A percentile compares a stretch with the other conserved stretches of the same genome.
Conservation (phyloP, 331 rosid species). For the Prunus yedoensis region DNA sequence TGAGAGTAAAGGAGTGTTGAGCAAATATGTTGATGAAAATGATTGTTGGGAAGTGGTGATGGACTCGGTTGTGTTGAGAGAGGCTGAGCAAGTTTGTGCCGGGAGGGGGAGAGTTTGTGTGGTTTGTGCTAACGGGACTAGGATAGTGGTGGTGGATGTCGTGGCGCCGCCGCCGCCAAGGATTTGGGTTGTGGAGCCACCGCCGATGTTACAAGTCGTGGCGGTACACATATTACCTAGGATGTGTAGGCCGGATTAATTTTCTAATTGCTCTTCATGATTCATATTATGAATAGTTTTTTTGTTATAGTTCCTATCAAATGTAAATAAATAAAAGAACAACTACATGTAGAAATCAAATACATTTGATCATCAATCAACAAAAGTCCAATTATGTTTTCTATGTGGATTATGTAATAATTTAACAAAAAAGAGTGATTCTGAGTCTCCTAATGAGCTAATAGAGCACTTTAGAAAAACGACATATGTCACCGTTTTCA, state of each 20-base stretch:
- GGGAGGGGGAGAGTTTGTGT: background rate
- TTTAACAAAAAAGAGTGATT: no score
- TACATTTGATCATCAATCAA: no score
- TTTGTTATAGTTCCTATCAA: no score
- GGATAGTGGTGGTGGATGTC: constrained; percentile 9
- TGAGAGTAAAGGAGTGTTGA: background rate
- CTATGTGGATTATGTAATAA: no score
- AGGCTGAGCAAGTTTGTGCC: constrained; percentile 4
- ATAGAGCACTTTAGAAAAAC: no score
- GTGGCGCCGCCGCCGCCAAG: background rate
- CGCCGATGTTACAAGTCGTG: background rate
- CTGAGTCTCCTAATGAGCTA: no score
- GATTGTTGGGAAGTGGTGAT: background rate
- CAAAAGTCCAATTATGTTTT: no score
- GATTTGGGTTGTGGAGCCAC: constrained; percentile 5
- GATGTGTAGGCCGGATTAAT: background rate
- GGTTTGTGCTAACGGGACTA: background rate
- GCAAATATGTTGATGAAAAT: background rate
- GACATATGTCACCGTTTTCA: no score
- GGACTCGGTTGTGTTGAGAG: background rate
- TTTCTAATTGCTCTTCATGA: no score
- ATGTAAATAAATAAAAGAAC: no score
- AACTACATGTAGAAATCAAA: no score
- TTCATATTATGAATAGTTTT: no score
- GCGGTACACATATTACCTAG: background rate